Percentiles rank a stretch among this genome's conserved stretches.
These are phyloP conservation scores for Colletotrichum destructivum DNA, from an alignment of 2,329 filamentous ascomycete species.

Conservation along the genomic window DNA sequence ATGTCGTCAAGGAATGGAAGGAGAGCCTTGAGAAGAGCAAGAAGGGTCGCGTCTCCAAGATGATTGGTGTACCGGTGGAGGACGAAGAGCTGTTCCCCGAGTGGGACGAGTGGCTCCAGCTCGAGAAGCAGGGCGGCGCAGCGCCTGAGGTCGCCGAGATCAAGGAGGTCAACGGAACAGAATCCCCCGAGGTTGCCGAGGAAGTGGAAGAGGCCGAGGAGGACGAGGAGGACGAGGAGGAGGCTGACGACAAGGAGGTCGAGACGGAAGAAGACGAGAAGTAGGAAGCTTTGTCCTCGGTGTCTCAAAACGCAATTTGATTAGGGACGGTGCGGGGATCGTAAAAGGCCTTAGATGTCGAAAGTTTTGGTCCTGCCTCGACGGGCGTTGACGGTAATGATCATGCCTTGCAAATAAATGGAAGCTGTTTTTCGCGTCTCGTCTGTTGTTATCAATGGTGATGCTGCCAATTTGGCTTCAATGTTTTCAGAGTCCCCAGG, in stretches of 20 bases:
- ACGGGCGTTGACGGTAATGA: constrained; percentile 45
- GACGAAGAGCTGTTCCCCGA: constrained; percentile 94
- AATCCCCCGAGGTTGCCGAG: constrained; percentile 45
- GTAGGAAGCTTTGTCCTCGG: constrained; percentile 38
- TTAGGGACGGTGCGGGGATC: constrained; percentile 37
- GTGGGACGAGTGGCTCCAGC: constrained; percentile 90
- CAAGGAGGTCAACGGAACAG: constrained; percentile 47
- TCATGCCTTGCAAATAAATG: constrained; percentile 43
- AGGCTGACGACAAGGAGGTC: constrained; percentile 42
- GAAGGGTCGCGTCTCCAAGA: constrained; percentile 86
- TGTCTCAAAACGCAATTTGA: constrained; percentile 29
- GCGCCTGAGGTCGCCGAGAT: constrained; percentile 47
- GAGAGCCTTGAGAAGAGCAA: constrained; percentile 84
- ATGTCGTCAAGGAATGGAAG: constrained; percentile 85
- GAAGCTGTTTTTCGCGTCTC: constrained; percentile 43
- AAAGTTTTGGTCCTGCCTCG: constrained; percentile 40
- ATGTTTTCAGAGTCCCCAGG: not conserved
- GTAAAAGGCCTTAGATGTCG: constrained; percentile 44
- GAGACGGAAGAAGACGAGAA: constrained; percentile 45
- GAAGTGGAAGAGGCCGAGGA: constrained; percentile 39
- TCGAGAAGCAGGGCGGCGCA: constrained; percentile 80
- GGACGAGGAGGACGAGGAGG: constrained; percentile 45
- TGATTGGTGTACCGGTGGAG: constrained; percentile 85
- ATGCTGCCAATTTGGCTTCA: not conserved
- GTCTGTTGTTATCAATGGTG: not conserved